Evolutionary conservation across 2,329 filamentous ascomycete genomes (phyloP), one percentile per base, ranked within the genome.

Genomic region (Talaromyces sp.): DNA sequence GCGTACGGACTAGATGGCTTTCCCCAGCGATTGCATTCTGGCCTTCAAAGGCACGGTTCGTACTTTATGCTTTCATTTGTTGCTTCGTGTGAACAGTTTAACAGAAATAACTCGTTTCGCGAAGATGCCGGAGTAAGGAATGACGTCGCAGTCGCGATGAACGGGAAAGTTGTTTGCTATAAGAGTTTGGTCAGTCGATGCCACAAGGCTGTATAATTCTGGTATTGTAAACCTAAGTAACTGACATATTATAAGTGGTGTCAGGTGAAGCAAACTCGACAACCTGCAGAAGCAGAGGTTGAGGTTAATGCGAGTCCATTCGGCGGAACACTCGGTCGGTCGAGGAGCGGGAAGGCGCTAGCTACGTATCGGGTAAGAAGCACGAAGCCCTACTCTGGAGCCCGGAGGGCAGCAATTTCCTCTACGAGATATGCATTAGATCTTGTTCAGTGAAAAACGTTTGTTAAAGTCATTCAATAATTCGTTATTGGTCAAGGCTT

Each of bases 1-100:
- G 39, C 41, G 37, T 63, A 57, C 50, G 60, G 27, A 47, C 60
- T 57, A 39, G 50, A 13, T 37, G 14, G 27, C 19, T 39, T 63
- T 35, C 41, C 47, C 41, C 61, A 13, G n/a, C 8, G 61, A 56
- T 57, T 22, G 41, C 61, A 63, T 63, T 57, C 45, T 63, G 61
- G 37, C 47, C 49, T 24, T 54, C 13, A 14, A 19, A 62, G 35
- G 47, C 47, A 56, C 52, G 7, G 9, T 27, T 39, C 16, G 16
- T 33, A 2, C 10, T 31, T 54, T 11, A 54, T 19, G 47, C 22
- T 43, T 22, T 54, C 60, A 54, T 62, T 11, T 52, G 35, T 13
- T 11, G 43, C 16, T 37, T 24, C 14, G 33, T 4, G 5, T 22
- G 11, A 14, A 56, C 11, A 22, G 33, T 56, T 7, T 8, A 56